These are phyloP conservation scores for Sambucus nigra DNA, from an alignment of 129 eudicot genomes.

Conservation along the genomic window DNA sequence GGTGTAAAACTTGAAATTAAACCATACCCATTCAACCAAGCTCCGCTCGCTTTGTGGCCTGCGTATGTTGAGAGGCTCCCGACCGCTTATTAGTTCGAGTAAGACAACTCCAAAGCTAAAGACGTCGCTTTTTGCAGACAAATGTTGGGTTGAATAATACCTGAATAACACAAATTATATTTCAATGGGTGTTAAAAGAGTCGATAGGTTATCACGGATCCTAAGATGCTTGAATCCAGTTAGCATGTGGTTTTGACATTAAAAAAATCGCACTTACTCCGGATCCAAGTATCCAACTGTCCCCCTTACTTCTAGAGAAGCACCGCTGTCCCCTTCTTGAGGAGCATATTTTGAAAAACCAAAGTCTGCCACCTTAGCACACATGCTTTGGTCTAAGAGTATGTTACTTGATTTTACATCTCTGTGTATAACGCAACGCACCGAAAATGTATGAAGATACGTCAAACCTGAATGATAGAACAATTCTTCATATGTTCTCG, in stretches of 20 bases:
- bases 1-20: conserved; percentile 1
- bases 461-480: conserved; percentile 50
- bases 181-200: too few species aligned
- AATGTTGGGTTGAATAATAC: conserved; percentile 77
- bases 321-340: conserved; percentile 81
- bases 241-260: background rate
- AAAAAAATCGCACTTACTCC: conserved; percentile 47
- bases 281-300: conserved; percentile 94
- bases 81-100: conserved; percentile 65
- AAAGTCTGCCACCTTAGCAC: conserved; percentile 82
- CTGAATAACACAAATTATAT: conserved; percentile 23
- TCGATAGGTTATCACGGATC: background rate
- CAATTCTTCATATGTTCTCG: background rate
- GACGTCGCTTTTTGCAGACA: conserved; percentile 83
- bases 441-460: conserved; percentile 69
- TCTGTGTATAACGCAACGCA: conserved; percentile 61
- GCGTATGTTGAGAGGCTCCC: conserved; percentile 71
- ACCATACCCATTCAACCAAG: conserved; percentile 78
- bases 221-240: background rate
- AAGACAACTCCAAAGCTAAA: conserved; percentile 84
- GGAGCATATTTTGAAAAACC: conserved; percentile 91
- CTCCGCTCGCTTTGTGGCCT: conserved; percentile 77
- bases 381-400: conserved; percentile 74
- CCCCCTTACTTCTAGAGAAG: conserved; percentile 82
- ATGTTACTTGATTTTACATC: conserved; percentile 90